A percentile compares a stretch with the other conserved stretches of the same genome.
These are phyloP conservation scores for Populus hybrid DNA, from an alignment of 441 rosid genomes.

Conservation along the genomic window DNA sequence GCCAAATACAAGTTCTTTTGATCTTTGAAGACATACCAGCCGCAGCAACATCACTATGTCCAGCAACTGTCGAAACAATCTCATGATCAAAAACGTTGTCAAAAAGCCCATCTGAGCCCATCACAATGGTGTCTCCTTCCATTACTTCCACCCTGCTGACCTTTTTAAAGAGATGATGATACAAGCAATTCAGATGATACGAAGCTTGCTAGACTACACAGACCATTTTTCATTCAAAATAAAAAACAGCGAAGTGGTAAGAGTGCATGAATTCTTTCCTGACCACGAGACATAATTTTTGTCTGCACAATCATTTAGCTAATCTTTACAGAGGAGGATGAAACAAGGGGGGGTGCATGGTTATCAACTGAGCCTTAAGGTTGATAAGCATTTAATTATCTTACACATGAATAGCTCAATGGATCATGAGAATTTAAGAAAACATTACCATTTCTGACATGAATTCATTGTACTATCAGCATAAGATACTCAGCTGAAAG, in stretches of 20 bases:
- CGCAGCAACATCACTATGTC: slow-evolving; percentile 40
- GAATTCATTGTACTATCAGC: too few relatives aligned
- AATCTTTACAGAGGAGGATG: too few relatives aligned
- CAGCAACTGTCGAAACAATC: slow-evolving; percentile 50
- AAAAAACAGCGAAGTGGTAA: not conserved
- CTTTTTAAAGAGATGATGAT: slow-evolving; percentile 30
- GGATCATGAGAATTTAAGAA: too few relatives aligned
- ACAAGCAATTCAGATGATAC: not conserved
- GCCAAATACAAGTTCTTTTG: slow-evolving; percentile 1
- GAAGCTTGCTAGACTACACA: not conserved
- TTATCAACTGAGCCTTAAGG: too few relatives aligned
- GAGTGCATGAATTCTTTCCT: too few relatives aligned
- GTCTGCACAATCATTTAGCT: too few relatives aligned
- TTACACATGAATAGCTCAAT: too few relatives aligned
- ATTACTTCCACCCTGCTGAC: slow-evolving; percentile 56
- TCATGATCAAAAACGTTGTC: slow-evolving; percentile 82
- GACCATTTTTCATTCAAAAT: not conserved
- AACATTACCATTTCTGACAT: too few relatives aligned
- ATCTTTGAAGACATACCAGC: slow-evolving; percentile 48
- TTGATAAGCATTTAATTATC: too few relatives aligned
- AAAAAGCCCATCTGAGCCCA: slow-evolving; percentile 95
- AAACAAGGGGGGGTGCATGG: too few relatives aligned
- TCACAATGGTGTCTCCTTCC: slow-evolving; percentile 67
- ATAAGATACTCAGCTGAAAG: too few relatives aligned
- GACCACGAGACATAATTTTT: too few relatives aligned